These are phyloP conservation scores for Tulasnella sp. DNA, from an alignment of 768 basidiomycete species.

Conservation along the genomic window DNA sequence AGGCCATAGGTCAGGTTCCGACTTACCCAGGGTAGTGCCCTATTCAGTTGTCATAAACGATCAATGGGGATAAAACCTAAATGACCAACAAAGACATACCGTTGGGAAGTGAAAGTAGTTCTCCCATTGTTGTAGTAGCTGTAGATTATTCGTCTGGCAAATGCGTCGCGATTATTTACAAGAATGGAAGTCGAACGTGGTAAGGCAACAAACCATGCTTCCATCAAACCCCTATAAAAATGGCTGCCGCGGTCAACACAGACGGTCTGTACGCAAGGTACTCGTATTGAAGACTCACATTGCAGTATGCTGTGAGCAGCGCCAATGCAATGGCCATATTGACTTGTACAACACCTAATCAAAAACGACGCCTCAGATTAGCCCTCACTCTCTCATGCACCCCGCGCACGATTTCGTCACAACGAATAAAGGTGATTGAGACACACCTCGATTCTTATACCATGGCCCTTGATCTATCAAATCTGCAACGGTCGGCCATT, in stretches of 20 bases:
- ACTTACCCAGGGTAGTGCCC: conserved; percentile 1
- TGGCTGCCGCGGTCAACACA: too few species aligned
- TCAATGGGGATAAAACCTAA: not conserved
- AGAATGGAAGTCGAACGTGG: too few species aligned
- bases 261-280: too few species aligned
- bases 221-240: conserved; percentile 15
- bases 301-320: conserved; percentile 15
- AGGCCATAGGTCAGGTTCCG: not conserved
- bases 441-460: conserved; percentile 16
- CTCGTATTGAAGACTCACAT: not conserved
- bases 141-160: not conserved
- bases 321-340: not conserved
- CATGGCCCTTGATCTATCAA: conserved; percentile 15
- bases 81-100: not conserved
- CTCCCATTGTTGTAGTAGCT: conserved; percentile 11
- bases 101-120: conserved; percentile 8
- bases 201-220: conserved; percentile 4
- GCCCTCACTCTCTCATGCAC: too few species aligned
- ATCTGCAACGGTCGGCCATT: conserved; percentile 16
- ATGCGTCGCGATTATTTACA: not conserved
- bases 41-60: too few species aligned
- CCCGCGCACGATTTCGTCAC: too few species aligned
- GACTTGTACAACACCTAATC: conserved; percentile 5
- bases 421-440: too few species aligned
- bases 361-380: too few species aligned